Conservation (phyloP, 306 rosid genomes). For the Rosa multiflora region DNA sequence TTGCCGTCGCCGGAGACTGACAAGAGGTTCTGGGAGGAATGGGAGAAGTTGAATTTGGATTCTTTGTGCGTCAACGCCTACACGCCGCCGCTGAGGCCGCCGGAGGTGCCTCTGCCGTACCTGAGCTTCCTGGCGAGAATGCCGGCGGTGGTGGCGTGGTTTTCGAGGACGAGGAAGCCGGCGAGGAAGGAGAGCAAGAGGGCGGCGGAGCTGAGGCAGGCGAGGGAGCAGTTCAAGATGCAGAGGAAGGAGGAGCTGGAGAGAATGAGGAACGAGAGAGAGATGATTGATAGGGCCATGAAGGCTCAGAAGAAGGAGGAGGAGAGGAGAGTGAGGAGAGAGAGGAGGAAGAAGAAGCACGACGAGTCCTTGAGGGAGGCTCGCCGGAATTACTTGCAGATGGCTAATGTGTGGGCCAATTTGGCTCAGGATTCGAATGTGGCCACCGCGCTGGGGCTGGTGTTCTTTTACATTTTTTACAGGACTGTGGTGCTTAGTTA, state of each 20-base stretch:
- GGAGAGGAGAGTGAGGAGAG: conserved; percentile 51
- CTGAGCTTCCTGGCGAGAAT: conserved; percentile 42
- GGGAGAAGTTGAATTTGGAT: conserved; percentile 64
- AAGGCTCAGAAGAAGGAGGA: conserved; percentile 56
- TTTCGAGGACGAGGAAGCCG: conserved; percentile 23
- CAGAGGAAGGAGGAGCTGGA: conserved; percentile 49
- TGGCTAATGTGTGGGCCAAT: conserved; percentile 55
- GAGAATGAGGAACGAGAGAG: conserved; percentile 50
- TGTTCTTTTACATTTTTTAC: conserved; percentile 75
- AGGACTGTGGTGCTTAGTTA: conserved; percentile 79
- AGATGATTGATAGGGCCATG: conserved; percentile 46
- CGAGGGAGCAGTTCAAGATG: conserved; percentile 61
- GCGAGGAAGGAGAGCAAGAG: conserved; percentile 64
- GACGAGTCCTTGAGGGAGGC: conserved; percentile 47
- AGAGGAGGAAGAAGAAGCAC: conserved; percentile 47
- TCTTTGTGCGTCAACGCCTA: conserved; percentile 71
- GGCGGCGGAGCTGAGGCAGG: conserved; percentile 48
- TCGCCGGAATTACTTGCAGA: conserved; percentile 25
- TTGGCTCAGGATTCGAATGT: conserved; percentile 54
- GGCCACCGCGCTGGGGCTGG: conserved; percentile 56
- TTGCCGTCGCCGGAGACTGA: conserved; percentile 64
- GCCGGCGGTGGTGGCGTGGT: conserved; percentile 26
- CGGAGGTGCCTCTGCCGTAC: conserved; percentile 61
- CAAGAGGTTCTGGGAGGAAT: conserved; percentile 62
- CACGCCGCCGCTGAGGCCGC: conserved; percentile 70